Base-by-base conservation (phyloP, 805 yeast genomes). In the Yamadazyma sp. region DNA sequence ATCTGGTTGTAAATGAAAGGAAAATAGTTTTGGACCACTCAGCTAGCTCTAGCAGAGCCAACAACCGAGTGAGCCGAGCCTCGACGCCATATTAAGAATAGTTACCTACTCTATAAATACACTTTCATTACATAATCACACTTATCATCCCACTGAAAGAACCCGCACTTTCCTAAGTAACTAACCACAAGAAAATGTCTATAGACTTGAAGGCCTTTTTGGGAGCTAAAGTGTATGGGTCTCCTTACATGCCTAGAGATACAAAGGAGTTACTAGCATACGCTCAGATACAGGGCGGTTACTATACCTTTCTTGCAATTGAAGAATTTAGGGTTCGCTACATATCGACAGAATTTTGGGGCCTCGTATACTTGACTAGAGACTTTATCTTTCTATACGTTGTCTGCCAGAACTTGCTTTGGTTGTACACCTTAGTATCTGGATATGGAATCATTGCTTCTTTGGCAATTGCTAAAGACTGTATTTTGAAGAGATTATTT, bases 401-500 rank as follows among this genome's bases (percentile, higher is more conserved):
- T 9, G 26, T 60, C 1, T 40, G 38, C 27, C 3, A 4, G 5
- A 42, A 41, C 29, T 3, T 30, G 3, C 10, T 7, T 1, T 23
- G 26, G 25, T 7, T 28, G 1, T 37, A 44, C 5, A 39, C 47
- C 1, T 16, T 28, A 15, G 34, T 65, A 2, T 47, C 44, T 10
- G 73, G 73, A 1, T 69, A 69, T 50, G 80, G 80, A 3, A 11
- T 62, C 0, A 12, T 61, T 16, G 66, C 65, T n/a, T 59, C 62
- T 3, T 11, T 54, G 6, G 34, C 37, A 9, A 44, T 45, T 8
- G 15, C 50, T 1, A 52, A 46, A 22, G 38, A 41, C 8, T 20
- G 6, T 11, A 11, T 41, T 3, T 14, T 28, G 12, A 62, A 54
- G 23, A 18, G 26, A 0, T 7, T 61, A 0, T 69, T 72, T 46